Conservation (phyloP, 768 basidiomycete genomes). For the Hygrocybe punicea region DNA sequence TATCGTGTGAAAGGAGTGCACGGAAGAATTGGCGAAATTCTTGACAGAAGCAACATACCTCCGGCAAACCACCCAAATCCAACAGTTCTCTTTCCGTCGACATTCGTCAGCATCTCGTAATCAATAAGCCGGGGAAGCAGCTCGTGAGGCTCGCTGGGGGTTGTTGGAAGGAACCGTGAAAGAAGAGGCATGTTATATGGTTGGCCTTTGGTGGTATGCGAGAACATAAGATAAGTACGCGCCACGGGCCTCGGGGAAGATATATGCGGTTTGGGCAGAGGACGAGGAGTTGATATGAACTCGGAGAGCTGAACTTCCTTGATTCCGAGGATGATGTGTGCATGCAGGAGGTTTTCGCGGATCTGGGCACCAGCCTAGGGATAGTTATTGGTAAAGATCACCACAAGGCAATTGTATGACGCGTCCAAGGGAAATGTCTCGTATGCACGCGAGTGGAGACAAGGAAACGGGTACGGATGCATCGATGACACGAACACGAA, state of each 20-base stretch:
- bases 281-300: conserved; percentile 47
- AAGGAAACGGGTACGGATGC: not conserved
- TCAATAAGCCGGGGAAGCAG: conserved; percentile 63
- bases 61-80: conserved; percentile 94
- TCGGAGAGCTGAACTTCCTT: conserved; percentile 77
- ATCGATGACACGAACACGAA: too few species aligned
- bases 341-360: conserved; percentile 50
- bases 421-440: too few species aligned
- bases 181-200: conserved; percentile 80
- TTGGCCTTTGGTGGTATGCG: conserved; percentile 87
- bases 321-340: conserved; percentile 81
- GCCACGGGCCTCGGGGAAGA: conserved; percentile 16
- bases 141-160: conserved; percentile 3
- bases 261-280: conserved; percentile 10
- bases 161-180: conserved; percentile 49
- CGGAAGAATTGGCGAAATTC: not conserved
- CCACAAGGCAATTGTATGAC: too few species aligned
- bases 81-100: conserved; percentile 67
- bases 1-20: too few species aligned
- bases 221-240: conserved; percentile 87
- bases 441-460: too few species aligned
- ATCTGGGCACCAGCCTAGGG: conserved; percentile 74
- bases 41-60: conserved; percentile 43
- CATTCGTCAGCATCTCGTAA: conserved; percentile 74
- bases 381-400: not conserved